These are phyloP conservation scores for Paulownia fortunei DNA, from an alignment of 257 asterid genomes.

Conservation along the genomic window DNA sequence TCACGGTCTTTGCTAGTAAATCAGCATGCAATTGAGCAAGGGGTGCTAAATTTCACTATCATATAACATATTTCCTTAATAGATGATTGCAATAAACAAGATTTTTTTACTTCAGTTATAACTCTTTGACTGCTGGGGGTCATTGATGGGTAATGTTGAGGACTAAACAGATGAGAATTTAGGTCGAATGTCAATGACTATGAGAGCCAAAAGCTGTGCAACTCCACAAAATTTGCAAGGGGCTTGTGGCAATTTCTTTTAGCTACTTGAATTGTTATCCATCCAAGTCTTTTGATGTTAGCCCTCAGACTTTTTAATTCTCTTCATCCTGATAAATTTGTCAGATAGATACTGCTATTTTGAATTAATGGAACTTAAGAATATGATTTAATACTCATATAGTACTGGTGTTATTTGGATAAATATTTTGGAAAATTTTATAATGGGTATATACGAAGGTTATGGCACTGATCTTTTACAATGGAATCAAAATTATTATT, in stretches of 20 bases:
- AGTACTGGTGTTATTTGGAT: background rate
- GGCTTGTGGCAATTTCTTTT: conserved; percentile 5
- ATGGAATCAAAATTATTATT: background rate
- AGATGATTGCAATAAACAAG: background rate
- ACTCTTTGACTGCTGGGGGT: background rate
- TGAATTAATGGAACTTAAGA: background rate
- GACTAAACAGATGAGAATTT: background rate
- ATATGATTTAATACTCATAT: background rate
- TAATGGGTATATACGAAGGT: conserved; percentile 5
- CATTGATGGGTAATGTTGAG: background rate
- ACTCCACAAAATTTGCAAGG: background rate
- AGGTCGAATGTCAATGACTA: background rate
- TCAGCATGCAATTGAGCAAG: background rate
- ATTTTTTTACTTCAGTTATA: background rate
- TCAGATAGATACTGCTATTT: background rate
- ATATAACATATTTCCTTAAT: background rate
- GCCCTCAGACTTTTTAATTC: background rate
- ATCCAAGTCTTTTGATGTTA: background rate
- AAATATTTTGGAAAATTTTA: background rate
- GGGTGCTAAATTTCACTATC: background rate
- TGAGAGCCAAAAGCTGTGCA: background rate
- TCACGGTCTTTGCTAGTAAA: background rate
- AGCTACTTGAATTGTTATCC: conserved; percentile 26
- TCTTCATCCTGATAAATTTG: conserved; percentile 18
- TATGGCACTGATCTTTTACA: background rate